Evolutionary conservation across 106 monocot species (phyloP).

Genomic region (Apostasia shenzhenica): DNA sequence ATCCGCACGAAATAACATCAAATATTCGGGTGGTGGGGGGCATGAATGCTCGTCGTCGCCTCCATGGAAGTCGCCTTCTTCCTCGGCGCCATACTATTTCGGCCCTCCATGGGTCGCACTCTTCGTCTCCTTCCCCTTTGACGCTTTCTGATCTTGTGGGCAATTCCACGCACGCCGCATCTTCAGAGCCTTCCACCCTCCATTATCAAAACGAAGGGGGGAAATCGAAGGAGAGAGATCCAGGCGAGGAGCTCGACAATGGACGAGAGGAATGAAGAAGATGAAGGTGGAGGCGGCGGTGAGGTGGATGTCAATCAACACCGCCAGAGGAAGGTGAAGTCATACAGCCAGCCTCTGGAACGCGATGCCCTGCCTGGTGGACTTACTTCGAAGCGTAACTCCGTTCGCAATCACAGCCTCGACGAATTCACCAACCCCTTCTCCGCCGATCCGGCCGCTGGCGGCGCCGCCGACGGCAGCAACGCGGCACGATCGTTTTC

Average conservation of each 20-base stretch:
- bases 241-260: neutral
- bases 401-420: constrained; percentile 17
- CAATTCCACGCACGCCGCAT: no score
- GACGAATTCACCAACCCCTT: neutral
- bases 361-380: constrained; percentile 1
- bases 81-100: no score
- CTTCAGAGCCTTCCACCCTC: no score
- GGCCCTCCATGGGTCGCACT: no score
- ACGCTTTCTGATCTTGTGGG: no score
- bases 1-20: no score
- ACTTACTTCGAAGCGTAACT: neutral
- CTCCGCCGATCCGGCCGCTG: neutral
- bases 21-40: no score
- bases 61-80: no score
- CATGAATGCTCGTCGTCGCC: no score
- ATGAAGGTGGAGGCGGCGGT: neutral
- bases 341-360: constrained; percentile 8
- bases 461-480: neutral
- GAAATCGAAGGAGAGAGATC: no score
- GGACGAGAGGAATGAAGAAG: neutral
- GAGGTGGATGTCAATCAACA: neutral
- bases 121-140: no score
- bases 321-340: neutral
- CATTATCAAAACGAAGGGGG: no score
- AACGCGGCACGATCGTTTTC: neutral